Conservation (phyloP, 2,329 filamentous ascomycete genomes). For the Alternaria longipes region DNA sequence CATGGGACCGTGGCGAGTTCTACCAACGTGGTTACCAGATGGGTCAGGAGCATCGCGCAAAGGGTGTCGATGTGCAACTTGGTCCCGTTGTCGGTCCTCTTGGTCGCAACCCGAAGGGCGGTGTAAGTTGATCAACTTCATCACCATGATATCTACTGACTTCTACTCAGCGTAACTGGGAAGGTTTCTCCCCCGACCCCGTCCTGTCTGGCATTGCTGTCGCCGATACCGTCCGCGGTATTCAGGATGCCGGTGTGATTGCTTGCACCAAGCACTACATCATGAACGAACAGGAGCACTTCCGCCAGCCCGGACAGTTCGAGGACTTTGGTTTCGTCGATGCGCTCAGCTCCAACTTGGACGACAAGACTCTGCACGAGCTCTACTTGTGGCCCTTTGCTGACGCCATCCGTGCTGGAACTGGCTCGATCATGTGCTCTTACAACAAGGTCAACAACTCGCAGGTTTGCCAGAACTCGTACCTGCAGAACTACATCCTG, state of each 20-base stretch:
- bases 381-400: conserved; percentile 69
- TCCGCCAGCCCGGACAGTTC: conserved; percentile 70
- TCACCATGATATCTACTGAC: conserved; percentile 9
- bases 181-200: conserved; percentile 74
- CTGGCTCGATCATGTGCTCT: conserved; percentile 64
- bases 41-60: conserved; percentile 77
- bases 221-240: conserved; percentile 77
- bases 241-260: conserved; percentile 82
- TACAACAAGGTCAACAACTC: conserved; percentile 85
- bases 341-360: conserved; percentile 67
- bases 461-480: conserved; percentile 81
- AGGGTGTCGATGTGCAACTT: conserved; percentile 78
- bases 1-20: conserved; percentile 79
- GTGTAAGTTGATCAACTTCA: conserved; percentile 53
- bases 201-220: conserved; percentile 77
- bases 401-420: conserved; percentile 61
- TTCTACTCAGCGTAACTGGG: conserved; percentile 37
- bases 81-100: conserved; percentile 81
- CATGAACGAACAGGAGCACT: conserved; percentile 68
- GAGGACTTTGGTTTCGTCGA: conserved; percentile 69
- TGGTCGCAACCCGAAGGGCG: conserved; percentile 72
- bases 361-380: conserved; percentile 71
- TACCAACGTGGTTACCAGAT: conserved; percentile 75
- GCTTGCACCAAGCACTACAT: conserved; percentile 75
- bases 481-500: conserved; percentile 76